A percentile compares a stretch with the other conserved stretches of the same genome.
phyloP scores from a whole-genome alignment of 257 asterid genomes.

The Agastache rugosa region DNA sequence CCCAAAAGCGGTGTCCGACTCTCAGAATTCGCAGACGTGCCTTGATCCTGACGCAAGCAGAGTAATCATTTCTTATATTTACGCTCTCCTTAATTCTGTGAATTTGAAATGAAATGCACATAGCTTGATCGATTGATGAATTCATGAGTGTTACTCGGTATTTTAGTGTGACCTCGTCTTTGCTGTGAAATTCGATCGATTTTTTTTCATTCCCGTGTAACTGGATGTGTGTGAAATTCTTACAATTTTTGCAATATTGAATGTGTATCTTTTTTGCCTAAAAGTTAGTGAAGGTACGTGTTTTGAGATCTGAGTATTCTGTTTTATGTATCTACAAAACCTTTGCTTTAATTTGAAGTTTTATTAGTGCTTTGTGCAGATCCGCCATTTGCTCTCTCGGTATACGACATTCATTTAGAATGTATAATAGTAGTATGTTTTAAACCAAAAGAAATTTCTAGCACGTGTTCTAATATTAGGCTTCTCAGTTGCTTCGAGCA shows the following conservation, averaged over 20 bases:
- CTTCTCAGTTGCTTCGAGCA: slow-evolving; percentile 23
- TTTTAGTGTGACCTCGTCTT: slow-evolving; percentile 11
- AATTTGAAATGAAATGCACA: neutral
- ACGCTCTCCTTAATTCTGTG: slow-evolving; percentile 11
- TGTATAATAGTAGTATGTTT: slow-evolving; percentile 23
- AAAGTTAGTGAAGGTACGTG: slow-evolving; percentile 17
- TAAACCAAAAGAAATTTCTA: slow-evolving; percentile 22
- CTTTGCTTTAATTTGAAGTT: slow-evolving; percentile 45
- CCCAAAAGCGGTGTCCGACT: slow-evolving; percentile 92
- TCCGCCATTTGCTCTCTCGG: slow-evolving; percentile 51
- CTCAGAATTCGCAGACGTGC: slow-evolving; percentile 90
- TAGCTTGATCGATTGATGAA: neutral
- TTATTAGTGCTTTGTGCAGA: slow-evolving; percentile 40
- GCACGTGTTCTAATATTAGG: slow-evolving; percentile 35
- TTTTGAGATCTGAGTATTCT: slow-evolving; percentile 40
- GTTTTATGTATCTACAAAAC: slow-evolving; percentile 27
- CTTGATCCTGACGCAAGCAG: slow-evolving; percentile 94
- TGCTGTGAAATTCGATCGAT: slow-evolving; percentile 3
- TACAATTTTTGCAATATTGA: neutral
- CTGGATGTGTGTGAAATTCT: slow-evolving; percentile 21
- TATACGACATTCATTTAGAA: slow-evolving; percentile 25
- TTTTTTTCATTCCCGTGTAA: slow-evolving; percentile 23
- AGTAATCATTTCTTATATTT: slow-evolving; percentile 45
- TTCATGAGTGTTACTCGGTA: neutral
- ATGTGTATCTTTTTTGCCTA: slow-evolving; percentile 13